phyloP scores from a whole-genome alignment of 345 rosid genomes.

The Eucalyptus cloeziana region DNA sequence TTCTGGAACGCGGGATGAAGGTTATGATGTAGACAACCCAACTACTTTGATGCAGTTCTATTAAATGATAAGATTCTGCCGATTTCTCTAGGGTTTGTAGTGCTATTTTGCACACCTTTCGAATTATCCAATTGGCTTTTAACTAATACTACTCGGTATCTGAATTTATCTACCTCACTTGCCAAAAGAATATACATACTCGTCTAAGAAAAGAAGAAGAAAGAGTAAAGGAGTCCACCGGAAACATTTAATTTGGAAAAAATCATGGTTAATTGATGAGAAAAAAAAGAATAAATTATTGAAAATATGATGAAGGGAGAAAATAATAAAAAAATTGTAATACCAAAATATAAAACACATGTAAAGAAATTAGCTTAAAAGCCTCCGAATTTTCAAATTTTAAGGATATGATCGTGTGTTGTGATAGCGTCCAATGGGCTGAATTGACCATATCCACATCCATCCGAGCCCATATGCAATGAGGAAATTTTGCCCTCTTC shows the following conservation, averaged over 20 bases:
- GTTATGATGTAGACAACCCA: background rate
- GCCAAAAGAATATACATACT: background rate
- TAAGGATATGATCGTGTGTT: rapidly evolving
- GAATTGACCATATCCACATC: background rate
- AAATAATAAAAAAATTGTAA: background rate
- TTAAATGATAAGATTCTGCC: background rate
- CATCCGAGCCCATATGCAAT: background rate
- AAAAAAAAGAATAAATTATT: background rate
- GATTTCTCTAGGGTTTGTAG: background rate
- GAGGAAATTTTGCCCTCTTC: background rate
- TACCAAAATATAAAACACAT: background rate
- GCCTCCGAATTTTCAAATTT: background rate
- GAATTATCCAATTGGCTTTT: background rate
- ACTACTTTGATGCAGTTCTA: background rate
- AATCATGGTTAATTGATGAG: background rate
- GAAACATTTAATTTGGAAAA: background rate
- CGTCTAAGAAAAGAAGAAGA: background rate
- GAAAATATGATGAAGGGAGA: background rate
- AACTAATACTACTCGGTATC: background rate
- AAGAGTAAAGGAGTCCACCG: background rate
- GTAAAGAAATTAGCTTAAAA: background rate
- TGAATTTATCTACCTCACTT: background rate
- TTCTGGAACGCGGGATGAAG: background rate
- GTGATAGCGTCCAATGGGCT: rapidly evolving
- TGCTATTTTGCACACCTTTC: background rate